These are phyloP conservation scores for Nevesoporus exiguus DNA, from an alignment of 768 basidiomycete species.

Conservation along the genomic window DNA sequence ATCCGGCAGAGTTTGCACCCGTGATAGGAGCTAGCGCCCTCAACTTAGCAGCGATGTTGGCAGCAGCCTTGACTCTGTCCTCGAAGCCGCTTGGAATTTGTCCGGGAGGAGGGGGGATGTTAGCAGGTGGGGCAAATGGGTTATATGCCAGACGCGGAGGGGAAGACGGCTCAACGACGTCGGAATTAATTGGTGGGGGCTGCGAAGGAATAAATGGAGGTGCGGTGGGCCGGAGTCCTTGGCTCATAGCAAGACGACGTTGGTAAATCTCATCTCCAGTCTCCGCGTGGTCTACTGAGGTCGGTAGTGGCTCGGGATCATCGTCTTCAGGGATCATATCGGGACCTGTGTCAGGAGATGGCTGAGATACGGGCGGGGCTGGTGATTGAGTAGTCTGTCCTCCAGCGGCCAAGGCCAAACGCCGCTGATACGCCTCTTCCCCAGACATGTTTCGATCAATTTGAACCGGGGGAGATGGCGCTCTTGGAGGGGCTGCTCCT, in stretches of 20 bases:
- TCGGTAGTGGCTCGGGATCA: neutral
- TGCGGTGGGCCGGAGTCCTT: conserved; percentile 30
- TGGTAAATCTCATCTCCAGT: conserved; percentile 71
- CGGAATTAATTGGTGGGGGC: conserved; percentile 22
- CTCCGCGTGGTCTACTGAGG: conserved; percentile 28
- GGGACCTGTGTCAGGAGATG: conserved; percentile 18
- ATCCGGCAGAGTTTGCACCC: conserved; percentile 18
- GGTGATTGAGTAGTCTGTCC: conserved; percentile 17
- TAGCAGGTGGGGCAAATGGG: conserved; percentile 62
- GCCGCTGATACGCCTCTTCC: conserved; percentile 77
- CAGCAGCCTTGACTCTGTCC: conserved; percentile 71
- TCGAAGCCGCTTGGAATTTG: conserved; percentile 46
- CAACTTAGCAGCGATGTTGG: conserved; percentile 76
- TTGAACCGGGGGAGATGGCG: conserved; percentile 29
- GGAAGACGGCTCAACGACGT: conserved; percentile 32
- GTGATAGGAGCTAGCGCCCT: conserved; percentile 47
- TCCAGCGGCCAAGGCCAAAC: conserved; percentile 62
- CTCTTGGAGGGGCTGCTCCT: conserved; percentile 20
- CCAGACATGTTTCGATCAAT: conserved; percentile 54
- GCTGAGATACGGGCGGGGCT: conserved; percentile 24
- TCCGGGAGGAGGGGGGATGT: conserved; percentile 58
- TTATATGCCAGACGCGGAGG: conserved; percentile 62
- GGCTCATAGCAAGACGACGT: conserved; percentile 57
- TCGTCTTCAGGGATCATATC: conserved; percentile 8
- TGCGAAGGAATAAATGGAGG: conserved; percentile 28